phyloP scores from a whole-genome alignment of 192 early-diverging fungal genomes.

The Endogone sp. region DNA sequence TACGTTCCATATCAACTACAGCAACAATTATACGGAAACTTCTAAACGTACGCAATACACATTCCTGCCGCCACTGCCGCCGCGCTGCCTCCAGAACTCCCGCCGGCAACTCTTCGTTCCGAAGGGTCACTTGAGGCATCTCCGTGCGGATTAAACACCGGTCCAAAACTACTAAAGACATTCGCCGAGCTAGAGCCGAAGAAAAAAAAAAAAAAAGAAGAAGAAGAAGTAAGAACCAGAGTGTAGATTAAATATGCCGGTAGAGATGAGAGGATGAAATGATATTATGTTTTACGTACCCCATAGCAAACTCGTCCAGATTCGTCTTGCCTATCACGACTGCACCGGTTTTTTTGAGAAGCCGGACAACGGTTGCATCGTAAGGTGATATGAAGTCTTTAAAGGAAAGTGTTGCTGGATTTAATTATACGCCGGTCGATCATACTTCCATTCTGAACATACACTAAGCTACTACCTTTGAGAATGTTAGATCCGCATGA shows the following conservation, averaged over 20 bases:
- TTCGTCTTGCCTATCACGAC: constrained; percentile 78
- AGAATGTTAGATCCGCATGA: constrained; percentile 78
- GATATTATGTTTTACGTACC: too few relatives aligned
- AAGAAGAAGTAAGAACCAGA: neutral
- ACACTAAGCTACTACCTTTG: constrained; percentile 27
- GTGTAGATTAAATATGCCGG: too few relatives aligned
- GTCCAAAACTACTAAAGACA: constrained; percentile 39
- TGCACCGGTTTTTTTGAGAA: constrained; percentile 58
- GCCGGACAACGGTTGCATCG: constrained; percentile 67
- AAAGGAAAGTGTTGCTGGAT: neutral
- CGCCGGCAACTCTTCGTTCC: constrained; percentile 62
- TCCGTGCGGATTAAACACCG: constrained; percentile 29
- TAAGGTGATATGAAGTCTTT: constrained; percentile 64
- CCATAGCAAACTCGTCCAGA: constrained; percentile 99
- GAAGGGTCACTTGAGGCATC: constrained; percentile 12
- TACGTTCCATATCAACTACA: too few relatives aligned
- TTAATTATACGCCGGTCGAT: neutral
- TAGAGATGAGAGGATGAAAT: too few relatives aligned
- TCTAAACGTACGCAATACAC: constrained; percentile 60
- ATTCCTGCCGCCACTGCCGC: constrained; percentile 82
- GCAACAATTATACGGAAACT: too few relatives aligned
- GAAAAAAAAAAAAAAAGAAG: neutral
- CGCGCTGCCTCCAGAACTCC: constrained; percentile 90
- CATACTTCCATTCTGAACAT: neutral
- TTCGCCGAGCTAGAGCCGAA: constrained; percentile 36